Evolutionary conservation across 352 stramenopile species (phyloP).

Genomic region (Phytophthora parvispora): DNA sequence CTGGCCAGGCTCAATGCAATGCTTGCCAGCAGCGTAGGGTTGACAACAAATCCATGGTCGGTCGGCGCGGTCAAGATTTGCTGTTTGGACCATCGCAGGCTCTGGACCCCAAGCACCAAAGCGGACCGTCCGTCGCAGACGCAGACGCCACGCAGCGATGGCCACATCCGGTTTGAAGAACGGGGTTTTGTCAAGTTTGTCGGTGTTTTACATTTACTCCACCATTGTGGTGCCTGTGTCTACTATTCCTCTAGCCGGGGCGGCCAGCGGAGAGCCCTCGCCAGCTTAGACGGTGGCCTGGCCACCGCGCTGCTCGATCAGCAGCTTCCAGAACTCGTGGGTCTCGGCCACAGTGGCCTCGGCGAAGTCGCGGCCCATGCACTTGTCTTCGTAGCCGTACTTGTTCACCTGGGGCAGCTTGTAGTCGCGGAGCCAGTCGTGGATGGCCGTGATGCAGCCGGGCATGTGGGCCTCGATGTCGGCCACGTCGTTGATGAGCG

Average conservation of each 20-base stretch:
- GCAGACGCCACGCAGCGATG: constrained; percentile 15
- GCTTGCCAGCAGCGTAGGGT: no score
- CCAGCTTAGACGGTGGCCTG: constrained; percentile 79
- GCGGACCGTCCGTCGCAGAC: constrained; percentile 5
- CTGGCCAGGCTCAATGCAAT: not conserved
- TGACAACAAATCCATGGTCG: not conserved
- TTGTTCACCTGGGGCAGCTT: constrained; percentile 99
- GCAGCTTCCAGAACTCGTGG: constrained; percentile 92
- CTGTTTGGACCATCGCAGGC: constrained; percentile 2
- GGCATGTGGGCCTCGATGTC: constrained; percentile 98
- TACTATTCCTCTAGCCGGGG: constrained; percentile 27
- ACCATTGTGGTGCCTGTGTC: constrained; percentile 37
- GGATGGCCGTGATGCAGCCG: constrained; percentile 93
- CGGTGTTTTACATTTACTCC: constrained; percentile 35
- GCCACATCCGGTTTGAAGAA: constrained; percentile 20
- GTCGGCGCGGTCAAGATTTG: constrained; percentile 1
- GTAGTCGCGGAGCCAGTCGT: constrained; percentile 99
- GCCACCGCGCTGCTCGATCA: constrained; percentile 88
- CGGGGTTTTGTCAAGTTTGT: constrained; percentile 35
- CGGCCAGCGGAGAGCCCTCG: constrained; percentile 18
- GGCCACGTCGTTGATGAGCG: constrained; percentile 98
- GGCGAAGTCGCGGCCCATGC: constrained; percentile 91
- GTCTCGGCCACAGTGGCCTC: constrained; percentile 88
- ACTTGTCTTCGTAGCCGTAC: constrained; percentile 99
- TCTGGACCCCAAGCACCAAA: constrained; percentile 11